Base-by-base conservation (phyloP, 371 early-diverging fungal species). In the Mucor lusitanicus region DNA sequence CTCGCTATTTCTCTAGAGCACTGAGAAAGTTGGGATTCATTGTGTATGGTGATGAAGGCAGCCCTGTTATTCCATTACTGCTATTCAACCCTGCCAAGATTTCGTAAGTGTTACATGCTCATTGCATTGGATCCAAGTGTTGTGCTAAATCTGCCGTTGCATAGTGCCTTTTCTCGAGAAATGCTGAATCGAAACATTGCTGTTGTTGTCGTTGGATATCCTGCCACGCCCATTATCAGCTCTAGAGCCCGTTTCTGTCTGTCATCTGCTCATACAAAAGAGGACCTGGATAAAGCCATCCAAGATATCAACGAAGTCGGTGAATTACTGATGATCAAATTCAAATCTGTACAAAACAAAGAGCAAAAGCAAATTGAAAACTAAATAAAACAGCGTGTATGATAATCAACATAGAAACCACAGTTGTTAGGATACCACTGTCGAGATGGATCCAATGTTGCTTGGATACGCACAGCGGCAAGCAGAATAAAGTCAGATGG, bases 171-270 rank as follows among this genome's bases (percentile, higher is more conserved):
- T 78, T 95, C 98, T 37, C 86, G 99, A 25, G 93, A 96, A 76
- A 91, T 94, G 73, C 85, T 98, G 39, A 87, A 91, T 69, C 89
- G 97, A 37, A 95, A 94, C 54, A 88, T 99, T 67, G 99, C 99
- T 8, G 95, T 98, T 21, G 99, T 99, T 6, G 99, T 99, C 2
- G 99, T 99, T 6, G 98, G 97, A 19, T 99, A 98, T 83, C 99
- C 99, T 0, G 97, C 97, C 2, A 98, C 98, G 0, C 96, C 99
- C n/a, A 95, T 99, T 61, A 95, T 99, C 56, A 92, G 95, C 19
- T 93, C 95, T 6, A 87, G 99, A 53, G 99, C 96, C 35, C 85
- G 99, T 50, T 96, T 99, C 89, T 99, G 99, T 81, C 76, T 99
- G 40, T 94, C 95, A 17, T 94, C 98, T 6, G 88, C 97, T 11